Evolutionary conservation across 495 filamentous ascomycete species (phyloP).

Genomic region (Aspergillus cristatus): DNA sequence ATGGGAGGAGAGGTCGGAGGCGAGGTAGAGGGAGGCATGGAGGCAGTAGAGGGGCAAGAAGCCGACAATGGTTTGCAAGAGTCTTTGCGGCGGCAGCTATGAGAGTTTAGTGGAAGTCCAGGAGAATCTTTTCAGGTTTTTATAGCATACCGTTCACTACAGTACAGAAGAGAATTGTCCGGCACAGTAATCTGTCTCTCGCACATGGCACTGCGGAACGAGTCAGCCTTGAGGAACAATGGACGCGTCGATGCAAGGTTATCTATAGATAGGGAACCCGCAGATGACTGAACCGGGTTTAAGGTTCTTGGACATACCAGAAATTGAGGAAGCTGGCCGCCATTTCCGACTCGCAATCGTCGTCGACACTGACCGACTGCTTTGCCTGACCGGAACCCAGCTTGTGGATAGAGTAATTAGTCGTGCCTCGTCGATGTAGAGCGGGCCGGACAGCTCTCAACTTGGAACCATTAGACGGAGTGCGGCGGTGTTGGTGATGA

Average conservation of each 20-base stretch:
- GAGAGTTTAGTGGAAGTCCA: slow-evolving; percentile 5
- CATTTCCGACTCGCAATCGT: slow-evolving; percentile 44
- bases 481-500: slow-evolving; percentile 26
- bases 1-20: slow-evolving; percentile 26
- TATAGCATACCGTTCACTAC: slow-evolving; percentile 42
- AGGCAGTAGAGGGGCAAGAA: slow-evolving; percentile 21
- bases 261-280: slow-evolving; percentile 17
- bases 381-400: slow-evolving; percentile 28
- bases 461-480: slow-evolving; percentile 26
- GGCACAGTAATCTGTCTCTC: slow-evolving; percentile 60
- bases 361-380: slow-evolving; percentile 14
- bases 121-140: no score
- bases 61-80: slow-evolving; percentile 40
- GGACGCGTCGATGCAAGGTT: slow-evolving; percentile 14
- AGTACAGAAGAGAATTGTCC: slow-evolving; percentile 50
- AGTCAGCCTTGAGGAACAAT: slow-evolving; percentile 19
- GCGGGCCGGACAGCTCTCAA: slow-evolving; percentile 22
- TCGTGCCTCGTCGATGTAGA: slow-evolving; percentile 30
- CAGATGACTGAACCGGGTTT: slow-evolving; percentile 5
- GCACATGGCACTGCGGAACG: slow-evolving; percentile 46
- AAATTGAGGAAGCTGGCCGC: slow-evolving; percentile 56
- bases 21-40: slow-evolving; percentile 19
- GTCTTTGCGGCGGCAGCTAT: slow-evolving; percentile 47
- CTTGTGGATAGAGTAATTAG: slow-evolving; percentile 30
- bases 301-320: slow-evolving; percentile 42